Conservation (phyloP, 805 yeast genomes). For the Metschnikowia proteae region DNA sequence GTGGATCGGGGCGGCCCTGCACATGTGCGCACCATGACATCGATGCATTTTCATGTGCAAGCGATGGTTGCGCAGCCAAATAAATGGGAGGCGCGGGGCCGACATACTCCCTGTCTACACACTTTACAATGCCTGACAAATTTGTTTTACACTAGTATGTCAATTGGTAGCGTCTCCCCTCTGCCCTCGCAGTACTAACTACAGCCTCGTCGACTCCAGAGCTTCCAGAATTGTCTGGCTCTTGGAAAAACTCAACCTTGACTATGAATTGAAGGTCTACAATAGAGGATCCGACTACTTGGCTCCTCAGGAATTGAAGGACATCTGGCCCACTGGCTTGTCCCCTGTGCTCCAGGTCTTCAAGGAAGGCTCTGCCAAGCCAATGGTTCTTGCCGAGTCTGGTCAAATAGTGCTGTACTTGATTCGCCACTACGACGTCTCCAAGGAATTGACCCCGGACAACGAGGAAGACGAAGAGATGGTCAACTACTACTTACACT, state of each 20-base stretch:
- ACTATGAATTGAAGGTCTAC: constrained; percentile 33
- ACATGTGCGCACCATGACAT: not conserved
- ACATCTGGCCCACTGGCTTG: constrained; percentile 37
- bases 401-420: constrained; percentile 56
- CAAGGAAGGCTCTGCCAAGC: constrained; percentile 10
- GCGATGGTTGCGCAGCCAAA: not conserved
- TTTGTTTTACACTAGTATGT: constrained; percentile 26
- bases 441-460: constrained; percentile 35
- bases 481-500: constrained; percentile 25
- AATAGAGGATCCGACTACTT: constrained; percentile 22
- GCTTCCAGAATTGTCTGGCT: constrained; percentile 38
- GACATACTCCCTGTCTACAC: not conserved
- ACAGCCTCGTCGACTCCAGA: constrained; percentile 33
- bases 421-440: constrained; percentile 45
- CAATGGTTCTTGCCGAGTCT: constrained; percentile 49
- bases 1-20: too few species aligned
- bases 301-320: constrained; percentile 33
- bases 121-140: constrained; percentile 8
- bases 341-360: constrained; percentile 26
- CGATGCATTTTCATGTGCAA: not conserved
- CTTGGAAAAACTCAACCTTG: constrained; percentile 31
- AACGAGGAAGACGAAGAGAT: constrained; percentile 30
- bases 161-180: not conserved
- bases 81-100: not conserved
- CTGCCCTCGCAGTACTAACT: constrained; percentile 2